Evolutionary conservation across 1,284 basidiomycete species (phyloP).

Genomic region (Taiwanofungus camphoratus): DNA sequence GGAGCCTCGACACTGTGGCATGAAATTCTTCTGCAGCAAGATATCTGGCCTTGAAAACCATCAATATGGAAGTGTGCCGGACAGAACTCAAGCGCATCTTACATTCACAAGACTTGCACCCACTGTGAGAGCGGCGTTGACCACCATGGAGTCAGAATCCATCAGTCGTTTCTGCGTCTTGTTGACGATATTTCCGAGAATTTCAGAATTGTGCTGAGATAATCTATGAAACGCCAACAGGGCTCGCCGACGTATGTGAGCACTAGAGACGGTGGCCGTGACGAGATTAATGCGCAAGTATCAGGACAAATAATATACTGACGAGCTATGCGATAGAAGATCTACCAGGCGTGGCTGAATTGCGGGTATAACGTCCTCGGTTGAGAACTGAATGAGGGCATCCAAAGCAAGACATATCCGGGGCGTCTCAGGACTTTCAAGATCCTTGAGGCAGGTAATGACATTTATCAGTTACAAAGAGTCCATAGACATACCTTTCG

Average conservation of each 20-base stretch:
- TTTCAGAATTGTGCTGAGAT: slow-evolving; percentile 39
- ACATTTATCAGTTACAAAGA: slow-evolving; percentile 2
- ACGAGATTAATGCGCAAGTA: slow-evolving; percentile 9
- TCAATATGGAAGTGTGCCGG: neutral
- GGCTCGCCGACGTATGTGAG: slow-evolving; percentile 54
- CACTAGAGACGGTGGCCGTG: slow-evolving; percentile 29
- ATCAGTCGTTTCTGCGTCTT: slow-evolving; percentile 40
- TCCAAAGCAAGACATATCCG: slow-evolving; percentile 70
- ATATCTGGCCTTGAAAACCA: slow-evolving; percentile 7
- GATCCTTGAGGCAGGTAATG: slow-evolving; percentile 41
- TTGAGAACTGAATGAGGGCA: slow-evolving; percentile 51
- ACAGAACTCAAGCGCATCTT: neutral
- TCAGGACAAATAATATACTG: slow-evolving; percentile 38
- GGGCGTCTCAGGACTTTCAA: slow-evolving; percentile 48
- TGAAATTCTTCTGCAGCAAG: slow-evolving; percentile 14
- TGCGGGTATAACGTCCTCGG: slow-evolving; percentile 64
- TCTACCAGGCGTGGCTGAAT: slow-evolving; percentile 59
- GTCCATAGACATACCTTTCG: slow-evolving; percentile 48
- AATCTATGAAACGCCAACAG: slow-evolving; percentile 55
- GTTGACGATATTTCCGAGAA: slow-evolving; percentile 40
- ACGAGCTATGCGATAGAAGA: slow-evolving; percentile 67
- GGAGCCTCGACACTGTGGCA: slow-evolving; percentile 9
- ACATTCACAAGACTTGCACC: slow-evolving; percentile 24
- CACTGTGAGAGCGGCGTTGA: slow-evolving; percentile 41
- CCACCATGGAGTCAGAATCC: slow-evolving; percentile 43